Conservation (phyloP, 345 rosid genomes). For the Melaleuca alternifolia region DNA sequence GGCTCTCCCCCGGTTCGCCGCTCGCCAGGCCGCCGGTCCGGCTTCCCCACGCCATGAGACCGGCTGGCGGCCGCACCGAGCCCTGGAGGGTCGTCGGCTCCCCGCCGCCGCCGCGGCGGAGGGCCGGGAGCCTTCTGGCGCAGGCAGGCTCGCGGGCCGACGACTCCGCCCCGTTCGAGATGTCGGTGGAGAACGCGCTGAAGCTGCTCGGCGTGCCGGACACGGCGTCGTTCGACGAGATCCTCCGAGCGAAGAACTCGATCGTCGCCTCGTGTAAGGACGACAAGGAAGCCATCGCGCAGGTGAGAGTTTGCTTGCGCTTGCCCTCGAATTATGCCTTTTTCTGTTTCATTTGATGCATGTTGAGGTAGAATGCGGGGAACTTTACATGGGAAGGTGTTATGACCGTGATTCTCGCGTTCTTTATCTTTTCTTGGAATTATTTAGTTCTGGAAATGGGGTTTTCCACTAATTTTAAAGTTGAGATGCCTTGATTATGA, state of each 20-base stretch:
- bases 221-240: slow-evolving; percentile 80
- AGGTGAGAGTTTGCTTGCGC: slow-evolving; percentile 32
- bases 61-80: slow-evolving; percentile 14
- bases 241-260: slow-evolving; percentile 89
- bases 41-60: neutral
- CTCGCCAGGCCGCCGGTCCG: slow-evolving; percentile 16
- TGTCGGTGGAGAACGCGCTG: slow-evolving; percentile 94
- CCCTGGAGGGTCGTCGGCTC: slow-evolving; percentile 26
- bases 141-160: slow-evolving; percentile 71
- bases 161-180: slow-evolving; percentile 81
- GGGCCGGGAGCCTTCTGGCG: slow-evolving; percentile 8
- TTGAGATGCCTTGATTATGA: neutral
- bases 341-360: neutral
- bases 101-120: slow-evolving; percentile 22
- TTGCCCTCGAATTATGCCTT: neutral
- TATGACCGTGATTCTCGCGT: neutral
- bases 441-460: neutral
- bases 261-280: slow-evolving; percentile 64
- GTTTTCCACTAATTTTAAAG: neutral
- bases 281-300: slow-evolving; percentile 66
- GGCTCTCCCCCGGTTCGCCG: slow-evolving; percentile 28
- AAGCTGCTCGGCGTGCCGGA: slow-evolving; percentile 90
- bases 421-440: neutral
- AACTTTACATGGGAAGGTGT: neutral
- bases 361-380: neutral